Conservation (phyloP, 768 basidiomycete genomes). For the Kwoniella bestiolae region DNA sequence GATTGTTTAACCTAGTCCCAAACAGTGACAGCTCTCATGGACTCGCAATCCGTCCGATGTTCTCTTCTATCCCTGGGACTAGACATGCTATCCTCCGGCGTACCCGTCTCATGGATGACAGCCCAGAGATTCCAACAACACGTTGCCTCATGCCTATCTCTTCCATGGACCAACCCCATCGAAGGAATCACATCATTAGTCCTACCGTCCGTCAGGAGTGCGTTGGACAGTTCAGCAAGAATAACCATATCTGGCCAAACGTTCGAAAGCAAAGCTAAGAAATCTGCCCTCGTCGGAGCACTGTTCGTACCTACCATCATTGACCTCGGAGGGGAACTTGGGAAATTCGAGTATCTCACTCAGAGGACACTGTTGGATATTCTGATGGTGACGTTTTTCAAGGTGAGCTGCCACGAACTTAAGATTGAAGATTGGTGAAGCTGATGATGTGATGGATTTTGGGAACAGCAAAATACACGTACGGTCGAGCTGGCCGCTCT, state of each 20-base stretch:
- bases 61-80: constrained; percentile 34
- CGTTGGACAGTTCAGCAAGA: constrained; percentile 35
- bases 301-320: constrained; percentile 41
- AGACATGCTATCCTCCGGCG: constrained; percentile 36
- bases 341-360: constrained; percentile 19
- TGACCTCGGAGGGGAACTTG: constrained; percentile 28
- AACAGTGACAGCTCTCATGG: constrained; percentile 29
- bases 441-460: neutral
- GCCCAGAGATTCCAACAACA: constrained; percentile 48
- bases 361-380: constrained; percentile 43
- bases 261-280: constrained; percentile 23
- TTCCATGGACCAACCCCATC: constrained; percentile 32
- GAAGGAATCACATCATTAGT: constrained; percentile 32
- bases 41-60: constrained; percentile 38
- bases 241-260: constrained; percentile 12
- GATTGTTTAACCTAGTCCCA: constrained; percentile 21
- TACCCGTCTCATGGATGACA: constrained; percentile 24
- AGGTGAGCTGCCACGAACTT: constrained; percentile 23
- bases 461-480: constrained; percentile 31
- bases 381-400: constrained; percentile 42
- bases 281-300: constrained; percentile 33
- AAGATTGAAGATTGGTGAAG: neutral
- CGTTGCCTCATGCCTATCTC: constrained; percentile 35
- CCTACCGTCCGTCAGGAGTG: constrained; percentile 31
- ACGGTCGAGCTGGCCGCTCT: constrained; percentile 38